Base-by-base conservation (phyloP, 805 yeast species). In the Wickerhamomyces queroliae region DNA sequence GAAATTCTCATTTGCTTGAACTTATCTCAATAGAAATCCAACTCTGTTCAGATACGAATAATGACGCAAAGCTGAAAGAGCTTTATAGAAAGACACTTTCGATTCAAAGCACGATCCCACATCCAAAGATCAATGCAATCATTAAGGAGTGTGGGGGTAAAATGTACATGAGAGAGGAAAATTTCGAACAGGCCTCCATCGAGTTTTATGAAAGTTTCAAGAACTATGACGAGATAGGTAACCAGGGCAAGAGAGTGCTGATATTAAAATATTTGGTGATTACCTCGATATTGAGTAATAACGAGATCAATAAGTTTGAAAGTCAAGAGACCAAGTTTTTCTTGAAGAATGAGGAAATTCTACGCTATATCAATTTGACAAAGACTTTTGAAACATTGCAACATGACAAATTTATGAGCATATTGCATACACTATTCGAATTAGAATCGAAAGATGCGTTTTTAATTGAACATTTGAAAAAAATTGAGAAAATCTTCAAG, bases 71-170 rank as follows among this genome's bases (percentile, higher is more conserved):
- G 40, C 61, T 83, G 32, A 66, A 67, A 38, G 63, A 68, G 36
- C 62, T 80, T 17, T 76, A 82, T 46, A 59, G 65, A 21, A 63
- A 74, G 43, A 66, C 81, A 0, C 46, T 63, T n/a, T 46, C 58
- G 6, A 63, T 80, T 17, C 70, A 74, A 7, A 66, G 79, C 0
- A 83, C 86, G 2, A 80, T 83, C 3, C 83, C 89, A 1, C 95
- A 87, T 52, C 89, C 95, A 1, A 66, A 72, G 35, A 78, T 83
- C 21, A 66, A 79, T 58, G 95, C 91, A 2, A 73, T 81, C n/a
- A 72, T 86, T 20, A 71, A 77, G 44, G 91, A 85, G 55, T 80
- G 87, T 47, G 86, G 88, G 0, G 95, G 89, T 2, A 72, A 77
- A 38, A 69, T 85, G 46, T 71, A 74, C 36, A 78, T 84, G 70